Base-by-base conservation (phyloP, 1,284 basidiomycete genomes). In the Leccinum griseonigrum region DNA sequence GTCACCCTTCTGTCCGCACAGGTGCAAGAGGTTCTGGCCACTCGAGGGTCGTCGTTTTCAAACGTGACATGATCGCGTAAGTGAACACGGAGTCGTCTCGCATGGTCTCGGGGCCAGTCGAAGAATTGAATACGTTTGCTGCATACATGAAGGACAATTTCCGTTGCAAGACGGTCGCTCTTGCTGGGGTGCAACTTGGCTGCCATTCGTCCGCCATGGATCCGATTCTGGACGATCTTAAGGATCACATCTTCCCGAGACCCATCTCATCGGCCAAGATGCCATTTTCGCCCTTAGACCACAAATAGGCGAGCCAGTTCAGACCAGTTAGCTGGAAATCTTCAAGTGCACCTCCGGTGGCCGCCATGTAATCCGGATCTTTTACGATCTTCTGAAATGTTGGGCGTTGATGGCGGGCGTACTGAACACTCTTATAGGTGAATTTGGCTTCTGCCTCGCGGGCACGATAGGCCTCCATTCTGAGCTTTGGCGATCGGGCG, bases 191-290 rank as follows among this genome's bases (percentile, higher is more conserved):
- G 9, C 83, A 84, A 1, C 87, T 84, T 62, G 88, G 82, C 4
- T 88, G 83, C 68, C 89, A 91, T 72, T 87, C 85, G 53, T 59
- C 74, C 4, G 82, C 84, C 1, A 87, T 91, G 87, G 68, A 75
- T 8, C 82, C 86, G 0, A 67, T 89, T 8, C 64, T 84, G 16
- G 75, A 79, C 13, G 80, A 81, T 36, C 77, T 90, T 32, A 74
- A 71, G 22, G 62, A 63, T 1, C 66, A 84, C 6, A 77, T 80
- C 11, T 66, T 68, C 59, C 97, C 97, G 18, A 99, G 89, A 75
- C 97, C 97, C 97, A 99, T 99, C 83, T 99, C 97, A 73, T 99
- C 97, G 1, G 97, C 97, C 32, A 99, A 81, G 67, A 99, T 98
- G 34, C 97, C 97, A 72, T 98, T 98, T 69, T 97, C 92, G 26